Evolutionary conservation across 805 yeast species (phyloP).

Genomic region (Debaryomyces castellii): DNA sequence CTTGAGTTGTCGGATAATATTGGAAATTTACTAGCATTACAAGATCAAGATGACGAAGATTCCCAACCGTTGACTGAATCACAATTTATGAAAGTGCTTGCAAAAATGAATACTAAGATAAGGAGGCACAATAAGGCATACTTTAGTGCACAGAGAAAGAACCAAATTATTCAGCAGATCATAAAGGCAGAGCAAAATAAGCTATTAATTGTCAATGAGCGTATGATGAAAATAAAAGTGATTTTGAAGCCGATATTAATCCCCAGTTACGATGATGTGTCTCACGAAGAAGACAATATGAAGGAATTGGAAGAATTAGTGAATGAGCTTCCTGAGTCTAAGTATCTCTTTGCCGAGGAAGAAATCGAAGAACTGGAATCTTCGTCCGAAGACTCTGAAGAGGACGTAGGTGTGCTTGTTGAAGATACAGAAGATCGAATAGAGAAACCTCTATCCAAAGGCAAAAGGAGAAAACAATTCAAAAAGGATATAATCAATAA

Average conservation of each 20-base stretch:
- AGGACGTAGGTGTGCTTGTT: constrained; percentile 11
- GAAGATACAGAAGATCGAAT: constrained; percentile 19
- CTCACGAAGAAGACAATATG: constrained; percentile 12
- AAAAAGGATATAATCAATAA: neutral
- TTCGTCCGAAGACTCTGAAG: constrained; percentile 1
- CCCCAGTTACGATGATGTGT: constrained; percentile 18
- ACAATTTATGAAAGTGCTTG: constrained; percentile 18
- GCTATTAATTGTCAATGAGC: constrained; percentile 25
- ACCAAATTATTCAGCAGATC: constrained; percentile 38
- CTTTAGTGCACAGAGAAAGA: constrained; percentile 29
- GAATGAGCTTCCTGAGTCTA: constrained; percentile 32
- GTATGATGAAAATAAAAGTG: constrained; percentile 17
- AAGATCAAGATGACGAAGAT: constrained; percentile 6
- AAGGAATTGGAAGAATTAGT: constrained; percentile 23
- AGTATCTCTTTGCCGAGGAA: constrained; percentile 20
- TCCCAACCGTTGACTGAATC: constrained; percentile 5
- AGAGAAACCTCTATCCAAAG: constrained; percentile 1
- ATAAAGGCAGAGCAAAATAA: constrained; percentile 31
- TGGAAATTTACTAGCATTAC: constrained; percentile 10
- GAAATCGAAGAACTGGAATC: constrained; percentile 6
- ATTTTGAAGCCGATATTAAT: constrained; percentile 27
- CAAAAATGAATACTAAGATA: constrained; percentile 21
- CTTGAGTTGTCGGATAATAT: constrained; percentile 17
- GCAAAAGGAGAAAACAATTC: neutral
- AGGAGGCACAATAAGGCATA: constrained; percentile 26